Percentiles rank a stretch among this genome's conserved stretches.
These are phyloP conservation scores for Panellus pusillus DNA, from an alignment of 768 basidiomycete genomes.

Conservation along the genomic window DNA sequence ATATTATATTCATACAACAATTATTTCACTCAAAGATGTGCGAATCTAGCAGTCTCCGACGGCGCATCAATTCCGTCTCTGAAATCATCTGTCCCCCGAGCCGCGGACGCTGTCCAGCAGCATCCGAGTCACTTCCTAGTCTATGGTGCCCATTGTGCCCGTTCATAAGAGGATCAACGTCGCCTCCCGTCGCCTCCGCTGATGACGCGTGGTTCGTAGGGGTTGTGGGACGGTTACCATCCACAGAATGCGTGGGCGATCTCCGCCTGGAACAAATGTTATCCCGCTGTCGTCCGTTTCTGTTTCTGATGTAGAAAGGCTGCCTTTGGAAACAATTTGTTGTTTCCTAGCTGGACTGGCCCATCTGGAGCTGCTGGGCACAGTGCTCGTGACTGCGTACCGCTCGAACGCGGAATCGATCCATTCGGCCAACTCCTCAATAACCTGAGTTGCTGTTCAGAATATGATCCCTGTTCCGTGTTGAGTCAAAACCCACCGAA, in stretches of 20 bases:
- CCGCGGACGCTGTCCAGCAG: constrained; percentile 33
- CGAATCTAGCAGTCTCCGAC: constrained; percentile 74
- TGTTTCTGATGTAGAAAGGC: constrained; percentile 41
- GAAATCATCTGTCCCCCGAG: constrained; percentile 66
- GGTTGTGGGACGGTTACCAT: constrained; percentile 1
- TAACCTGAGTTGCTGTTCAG: constrained; percentile 39
- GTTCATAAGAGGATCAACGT: not conserved
- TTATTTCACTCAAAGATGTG: constrained; percentile 55
- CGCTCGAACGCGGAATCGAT: constrained; percentile 75
- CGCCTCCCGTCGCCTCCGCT: constrained; percentile 1
- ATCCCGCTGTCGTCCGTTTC: constrained; percentile 73
- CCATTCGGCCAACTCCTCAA: constrained; percentile 88
- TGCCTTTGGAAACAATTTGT: constrained; percentile 10
- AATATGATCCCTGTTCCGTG: constrained; percentile 3
- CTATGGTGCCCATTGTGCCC: not conserved
- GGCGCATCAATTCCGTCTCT: constrained; percentile 77
- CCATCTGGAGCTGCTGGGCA: constrained; percentile 6
- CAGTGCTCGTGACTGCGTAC: constrained; percentile 22
- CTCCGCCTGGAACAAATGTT: constrained; percentile 59
- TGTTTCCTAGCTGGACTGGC: constrained; percentile 22
- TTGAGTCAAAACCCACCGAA: constrained; percentile 39
- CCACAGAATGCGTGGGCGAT: constrained; percentile 24
- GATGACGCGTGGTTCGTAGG: not conserved
- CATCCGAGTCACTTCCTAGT: constrained; percentile 15
- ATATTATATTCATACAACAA: constrained; percentile 8